Conservation (phyloP, 306 rosid genomes). For the Heteromeles arbutifolia region DNA sequence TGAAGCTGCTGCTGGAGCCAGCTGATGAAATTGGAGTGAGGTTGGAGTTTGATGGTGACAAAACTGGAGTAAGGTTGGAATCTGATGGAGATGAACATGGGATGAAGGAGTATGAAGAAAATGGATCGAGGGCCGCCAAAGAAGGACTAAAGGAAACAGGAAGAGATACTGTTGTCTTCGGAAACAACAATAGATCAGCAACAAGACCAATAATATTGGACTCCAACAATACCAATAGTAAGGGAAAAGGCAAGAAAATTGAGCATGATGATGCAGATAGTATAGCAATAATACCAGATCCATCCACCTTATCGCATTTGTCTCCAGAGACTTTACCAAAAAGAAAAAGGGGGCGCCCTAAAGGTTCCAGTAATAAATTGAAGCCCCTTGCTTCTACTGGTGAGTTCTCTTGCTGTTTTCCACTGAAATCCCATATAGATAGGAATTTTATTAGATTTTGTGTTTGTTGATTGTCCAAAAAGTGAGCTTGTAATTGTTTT, state of each 20-base stretch:
- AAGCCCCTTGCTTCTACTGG: slow-evolving; percentile 33
- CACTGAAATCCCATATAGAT: not conserved
- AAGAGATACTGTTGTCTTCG: not conserved
- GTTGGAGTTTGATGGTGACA: no score
- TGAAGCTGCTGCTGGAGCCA: no score
- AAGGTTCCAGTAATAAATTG: slow-evolving; percentile 42
- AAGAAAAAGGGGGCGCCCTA: slow-evolving; percentile 50
- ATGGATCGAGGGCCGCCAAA: not conserved
- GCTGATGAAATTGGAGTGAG: no score
- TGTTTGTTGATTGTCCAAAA: not conserved
- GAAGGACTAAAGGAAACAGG: not conserved
- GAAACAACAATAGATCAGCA: no score
- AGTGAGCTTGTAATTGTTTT: not conserved
- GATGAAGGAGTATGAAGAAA: no score
- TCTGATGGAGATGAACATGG: no score
- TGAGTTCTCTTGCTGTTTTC: not conserved
- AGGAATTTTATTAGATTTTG: not conserved
- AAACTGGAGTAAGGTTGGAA: no score
- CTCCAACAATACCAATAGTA: not conserved
- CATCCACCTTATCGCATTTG: not conserved
- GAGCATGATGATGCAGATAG: not conserved
- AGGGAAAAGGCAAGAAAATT: slow-evolving; percentile 26
- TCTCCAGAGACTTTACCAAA: not conserved
- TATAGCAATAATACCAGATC: not conserved
- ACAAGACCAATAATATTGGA: no score